Evolutionary conservation across 805 yeast genomes (phyloP), one percentile per base, ranked within the genome.

Genomic region (Brettanomyces custersianus): DNA sequence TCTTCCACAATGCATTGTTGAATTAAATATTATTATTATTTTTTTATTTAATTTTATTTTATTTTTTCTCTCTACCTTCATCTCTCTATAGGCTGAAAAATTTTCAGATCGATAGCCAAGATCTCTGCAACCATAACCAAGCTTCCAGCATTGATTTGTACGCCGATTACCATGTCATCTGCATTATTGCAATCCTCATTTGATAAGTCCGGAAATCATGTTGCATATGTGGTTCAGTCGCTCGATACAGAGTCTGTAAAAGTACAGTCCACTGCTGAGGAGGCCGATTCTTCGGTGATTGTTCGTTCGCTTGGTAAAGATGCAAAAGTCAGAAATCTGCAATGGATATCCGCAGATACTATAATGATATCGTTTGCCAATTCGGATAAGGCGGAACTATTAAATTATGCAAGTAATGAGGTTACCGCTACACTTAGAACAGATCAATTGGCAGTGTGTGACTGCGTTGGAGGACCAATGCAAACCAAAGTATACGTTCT

Each of bases 151-250:
- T n/a, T n/a, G n/a, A n/a, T n/a, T n/a, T n/a, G n/a, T n/a, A n/a
- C n/a, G n/a, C n/a, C n/a, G n/a, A n/a, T n/a, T n/a, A n/a, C n/a
- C n/a, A n/a, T n/a, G n/a, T n/a, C n/a, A n/a, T n/a, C n/a, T n/a
- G n/a, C n/a, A n/a, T n/a, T n/a, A n/a, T n/a, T n/a, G n/a, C n/a
- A n/a, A n/a, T n/a, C n/a, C n/a, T 17, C 20, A 18, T 40, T 40
- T 29, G 39, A 38, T 16, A 5, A 29, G n/a, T 24, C 29, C 4
- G 37, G 37, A 5, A 20, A 16, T 5, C 28, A 37, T 12, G 35
- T 36, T 10, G 44, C 42, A 19, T 34, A 33, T 31, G 32, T 41
- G n/a, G 27, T 25, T 10, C 36, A 37, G n/a, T 29, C 35, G 10
- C 24, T 41, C 21, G 44, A 41, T 21, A 34, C 29, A 11, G 33